phyloP scores from a whole-genome alignment of 2,329 filamentous ascomycete species.

The Claviceps sp. region DNA sequence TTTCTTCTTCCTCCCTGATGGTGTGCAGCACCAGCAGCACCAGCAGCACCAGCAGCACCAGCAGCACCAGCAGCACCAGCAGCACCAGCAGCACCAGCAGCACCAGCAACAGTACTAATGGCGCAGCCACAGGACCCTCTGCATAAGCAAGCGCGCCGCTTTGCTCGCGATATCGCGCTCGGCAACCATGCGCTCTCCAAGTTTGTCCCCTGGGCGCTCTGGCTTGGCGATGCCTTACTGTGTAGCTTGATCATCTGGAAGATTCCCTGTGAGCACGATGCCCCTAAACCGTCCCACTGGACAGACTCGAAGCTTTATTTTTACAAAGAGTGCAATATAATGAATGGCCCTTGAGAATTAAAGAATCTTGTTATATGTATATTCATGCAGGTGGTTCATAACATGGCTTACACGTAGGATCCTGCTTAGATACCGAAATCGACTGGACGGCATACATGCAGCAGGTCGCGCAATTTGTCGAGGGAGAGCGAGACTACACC shows the following conservation, averaged over 20 bases:
- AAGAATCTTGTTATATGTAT: too few relatives aligned
- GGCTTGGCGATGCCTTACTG: constrained; percentile 57
- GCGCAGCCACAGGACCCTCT: constrained; percentile 13
- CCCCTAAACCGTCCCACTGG: too few relatives aligned
- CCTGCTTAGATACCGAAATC: constrained; percentile 70
- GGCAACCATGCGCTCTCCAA: constrained; percentile 36
- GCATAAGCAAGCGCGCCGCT: constrained; percentile 14
- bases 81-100: too few relatives aligned
- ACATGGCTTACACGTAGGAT: not conserved
- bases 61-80: not conserved
- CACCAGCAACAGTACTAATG: constrained; percentile 11
- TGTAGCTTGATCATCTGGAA: constrained; percentile 66
- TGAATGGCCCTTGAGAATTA: too few relatives aligned
- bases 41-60: not conserved
- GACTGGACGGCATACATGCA: constrained; percentile 98
- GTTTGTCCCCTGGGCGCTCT: constrained; percentile 44
- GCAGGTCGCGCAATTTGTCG: constrained; percentile 65
- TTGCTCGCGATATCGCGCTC: constrained; percentile 30
- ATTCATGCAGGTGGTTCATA: not conserved
- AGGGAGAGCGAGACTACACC: constrained; percentile 80
- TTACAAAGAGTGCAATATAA: too few relatives aligned
- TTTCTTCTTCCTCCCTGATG: not conserved
- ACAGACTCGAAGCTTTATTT: too few relatives aligned
- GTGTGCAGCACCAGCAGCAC: not conserved
- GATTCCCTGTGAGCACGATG: constrained; percentile 56